Conservation (phyloP, 768 basidiomycete genomes). For the Boletus reticulatus region DNA sequence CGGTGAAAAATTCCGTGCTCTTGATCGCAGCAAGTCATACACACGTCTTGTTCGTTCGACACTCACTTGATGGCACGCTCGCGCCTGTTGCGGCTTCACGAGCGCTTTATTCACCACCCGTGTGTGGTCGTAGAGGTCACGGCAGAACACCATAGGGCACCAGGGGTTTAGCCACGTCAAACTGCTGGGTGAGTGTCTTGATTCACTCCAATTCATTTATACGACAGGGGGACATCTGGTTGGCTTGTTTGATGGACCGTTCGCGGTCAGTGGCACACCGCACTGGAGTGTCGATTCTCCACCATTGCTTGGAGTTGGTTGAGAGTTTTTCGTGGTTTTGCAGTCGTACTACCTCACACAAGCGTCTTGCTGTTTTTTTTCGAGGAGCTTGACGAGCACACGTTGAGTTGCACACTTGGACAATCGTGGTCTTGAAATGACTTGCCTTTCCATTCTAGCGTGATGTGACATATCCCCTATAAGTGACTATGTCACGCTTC, state of each 20-base stretch:
- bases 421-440: slow-evolving; percentile 27
- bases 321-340: slow-evolving; percentile 10
- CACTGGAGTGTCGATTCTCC: slow-evolving; percentile 1
- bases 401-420: slow-evolving; percentile 26
- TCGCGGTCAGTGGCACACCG: neutral
- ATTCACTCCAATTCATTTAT: slow-evolving; percentile 27
- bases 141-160: neutral
- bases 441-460: slow-evolving; percentile 26
- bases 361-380: slow-evolving; percentile 17
- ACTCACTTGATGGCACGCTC: slow-evolving; percentile 22
- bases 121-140: neutral
- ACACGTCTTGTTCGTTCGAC: slow-evolving; percentile 18
- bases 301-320: slow-evolving; percentile 6
- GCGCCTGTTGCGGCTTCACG: slow-evolving; percentile 14
- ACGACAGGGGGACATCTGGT: slow-evolving; percentile 21
- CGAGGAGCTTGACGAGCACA: slow-evolving; percentile 26
- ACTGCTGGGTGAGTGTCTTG: slow-evolving; percentile 31
- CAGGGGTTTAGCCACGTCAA: slow-evolving; percentile 11
- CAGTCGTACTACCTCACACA: slow-evolving; percentile 29
- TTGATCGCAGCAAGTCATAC: slow-evolving; percentile 23
- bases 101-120: slow-evolving; percentile 13
- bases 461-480: slow-evolving; percentile 32
- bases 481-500: slow-evolving; percentile 23
- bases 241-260: slow-evolving; percentile 1
- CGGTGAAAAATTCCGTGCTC: slow-evolving; percentile 28